Base-by-base conservation (phyloP, 768 basidiomycete genomes). In the Mycena venus region DNA sequence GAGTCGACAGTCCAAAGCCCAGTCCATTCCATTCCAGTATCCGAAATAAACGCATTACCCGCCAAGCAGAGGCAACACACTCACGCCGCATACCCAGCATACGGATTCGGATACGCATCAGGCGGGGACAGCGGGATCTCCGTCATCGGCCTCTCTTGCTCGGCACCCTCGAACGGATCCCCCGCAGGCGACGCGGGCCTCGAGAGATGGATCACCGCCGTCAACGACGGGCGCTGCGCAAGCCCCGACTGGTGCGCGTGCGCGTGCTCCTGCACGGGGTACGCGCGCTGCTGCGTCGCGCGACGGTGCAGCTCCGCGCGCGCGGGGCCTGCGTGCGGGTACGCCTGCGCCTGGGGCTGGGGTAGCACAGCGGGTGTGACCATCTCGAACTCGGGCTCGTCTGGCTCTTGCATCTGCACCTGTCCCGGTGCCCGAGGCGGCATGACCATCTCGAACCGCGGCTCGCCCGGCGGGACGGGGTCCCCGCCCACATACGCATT, bases 81-180 rank as follows among this genome's bases (percentile, higher is more conserved):
- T 51, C 63, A 65, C 49, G 49, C 47, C 63, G 63, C 63, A 51
- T 34, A 49, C n/a, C 12, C 63, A 23, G n/a, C 63, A 65, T 53
- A 51, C 63, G 63, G 47, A 53, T 65, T 65, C 63, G 63, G 63
- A 23, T 51, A 65, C 49, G 47, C 63, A 14, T 65, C 49, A 23
- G n/a, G 32, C 47, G 63, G 63, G 63, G 63, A 51, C 47, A 65
- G 63, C 49, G 63, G 63, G 63, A 65, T 53, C 63, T 65, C 63
- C 47, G 44, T 53, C 63, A 65, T 53, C 63, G 63, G n/a, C 23
- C 63, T 23, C 63, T 32, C 51, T 5, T 15, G 51, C 51, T 25
- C 51, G 12, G 51, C 63, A 38, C 49, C 34, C 49, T 65, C 63
- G 63, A 65, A 65, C 63, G 49, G 63, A 38, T 53, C 53, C 31